Conservation (phyloP, 345 rosid species). For the Salix arbutifolia region DNA sequence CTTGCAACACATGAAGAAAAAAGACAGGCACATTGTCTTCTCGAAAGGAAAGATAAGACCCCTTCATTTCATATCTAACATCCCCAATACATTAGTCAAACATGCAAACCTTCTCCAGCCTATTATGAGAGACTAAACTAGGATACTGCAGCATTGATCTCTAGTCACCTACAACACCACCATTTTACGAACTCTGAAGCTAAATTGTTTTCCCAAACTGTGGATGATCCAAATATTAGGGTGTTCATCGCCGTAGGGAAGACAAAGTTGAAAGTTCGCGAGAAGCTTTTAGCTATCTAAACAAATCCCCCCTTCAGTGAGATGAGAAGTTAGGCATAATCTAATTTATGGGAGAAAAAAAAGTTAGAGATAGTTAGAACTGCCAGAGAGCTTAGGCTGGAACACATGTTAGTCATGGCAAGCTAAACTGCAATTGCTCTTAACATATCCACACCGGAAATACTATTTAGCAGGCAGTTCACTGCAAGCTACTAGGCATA, state of each 20-base stretch:
- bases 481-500: conserved; percentile 41
- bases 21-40: background rate
- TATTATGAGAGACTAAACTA: background rate
- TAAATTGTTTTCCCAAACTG: background rate
- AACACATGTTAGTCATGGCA: conserved; percentile 58
- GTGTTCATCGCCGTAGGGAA: background rate
- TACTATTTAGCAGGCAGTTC: conserved; percentile 21
- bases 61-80: conserved; percentile 18
- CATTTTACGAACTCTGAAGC: background rate
- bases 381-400: conserved; percentile 28
- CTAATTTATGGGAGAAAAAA: conserved; percentile 15
- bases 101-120: conserved; percentile 8
- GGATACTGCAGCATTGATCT: background rate
- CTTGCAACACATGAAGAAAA: background rate
- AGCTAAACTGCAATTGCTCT: conserved; percentile 44
- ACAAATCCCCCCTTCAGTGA: conserved; percentile 7
- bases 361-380: conserved; percentile 26
- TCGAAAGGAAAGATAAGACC: background rate
- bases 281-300: conserved; percentile 14
- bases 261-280: conserved; percentile 4
- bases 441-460: conserved; percentile 40
- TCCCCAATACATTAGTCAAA: conserved; percentile 29
- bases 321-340: conserved; percentile 9
- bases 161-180: background rate
- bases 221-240: background rate